These are phyloP conservation scores for Dendrocalamus sinicus DNA, from an alignment of 176 grass and related monocot species.

Conservation along the genomic window DNA sequence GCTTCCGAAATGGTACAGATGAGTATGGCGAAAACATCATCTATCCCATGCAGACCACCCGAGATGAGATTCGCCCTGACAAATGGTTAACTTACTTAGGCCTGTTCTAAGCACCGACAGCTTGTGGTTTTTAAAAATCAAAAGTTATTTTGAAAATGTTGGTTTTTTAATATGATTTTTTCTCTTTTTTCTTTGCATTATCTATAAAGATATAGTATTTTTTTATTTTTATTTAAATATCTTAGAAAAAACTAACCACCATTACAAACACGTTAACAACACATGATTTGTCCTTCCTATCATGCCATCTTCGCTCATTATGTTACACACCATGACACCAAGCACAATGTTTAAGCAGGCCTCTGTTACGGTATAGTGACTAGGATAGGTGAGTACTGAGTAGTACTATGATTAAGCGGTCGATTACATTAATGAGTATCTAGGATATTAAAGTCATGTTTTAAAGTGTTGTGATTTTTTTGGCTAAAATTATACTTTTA, in stretches of 20 bases:
- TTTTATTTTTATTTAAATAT: no score
- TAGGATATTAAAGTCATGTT: background rate
- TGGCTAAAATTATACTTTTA: no score
- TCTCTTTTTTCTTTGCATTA: no score
- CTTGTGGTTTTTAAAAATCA: no score
- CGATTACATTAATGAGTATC: background rate
- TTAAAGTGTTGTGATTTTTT: no score
- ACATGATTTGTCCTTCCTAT: conserved; percentile 8
- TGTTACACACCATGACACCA: background rate
- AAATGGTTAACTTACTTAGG: background rate
- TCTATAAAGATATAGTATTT: no score
- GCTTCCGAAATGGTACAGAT: no score
- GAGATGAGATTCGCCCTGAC: background rate
- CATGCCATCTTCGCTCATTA: background rate
- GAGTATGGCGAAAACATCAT: conserved; percentile 3
- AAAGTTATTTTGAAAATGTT: no score
- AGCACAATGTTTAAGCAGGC: background rate
- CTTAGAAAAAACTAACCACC: no score
- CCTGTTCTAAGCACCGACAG: no score
- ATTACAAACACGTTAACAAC: no score
- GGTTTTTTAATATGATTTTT: no score
- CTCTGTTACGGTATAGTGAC: background rate
- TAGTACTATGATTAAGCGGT: background rate
- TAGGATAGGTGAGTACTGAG: background rate
- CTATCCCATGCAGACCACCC: conserved; percentile 25